Evolutionary conservation across 176 grass and related monocot species (phyloP).

Genomic region (Zizania latifolia): DNA sequence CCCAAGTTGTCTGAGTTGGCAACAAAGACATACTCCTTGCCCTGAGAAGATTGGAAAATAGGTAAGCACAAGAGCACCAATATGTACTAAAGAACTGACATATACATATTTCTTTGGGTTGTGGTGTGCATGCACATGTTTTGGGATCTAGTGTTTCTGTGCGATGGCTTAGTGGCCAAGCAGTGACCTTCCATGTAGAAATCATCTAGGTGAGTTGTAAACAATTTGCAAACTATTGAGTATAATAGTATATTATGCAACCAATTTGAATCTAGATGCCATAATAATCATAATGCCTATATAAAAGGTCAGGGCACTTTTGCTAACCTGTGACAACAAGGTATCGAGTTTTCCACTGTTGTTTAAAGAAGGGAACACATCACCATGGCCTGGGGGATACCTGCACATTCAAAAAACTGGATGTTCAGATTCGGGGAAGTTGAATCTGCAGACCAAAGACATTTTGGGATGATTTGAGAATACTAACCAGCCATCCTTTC

Average conservation of each 20-base stretch:
- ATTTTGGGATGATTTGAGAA: neutral
- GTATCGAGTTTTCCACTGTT: conserved; percentile 93
- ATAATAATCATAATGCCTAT: neutral
- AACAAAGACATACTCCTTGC: conserved; percentile 97
- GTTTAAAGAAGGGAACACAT: conserved; percentile 82
- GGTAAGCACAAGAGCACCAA: neutral
- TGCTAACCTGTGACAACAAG: conserved; percentile 67
- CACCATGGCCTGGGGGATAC: conserved; percentile 96
- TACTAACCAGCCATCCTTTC: conserved; percentile 94
- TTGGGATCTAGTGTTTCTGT: neutral
- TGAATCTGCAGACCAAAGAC: neutral
- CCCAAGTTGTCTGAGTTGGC: conserved; percentile 98
- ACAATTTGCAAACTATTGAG: too few species aligned
- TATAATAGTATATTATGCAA: too few species aligned
- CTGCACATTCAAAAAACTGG: conserved; percentile 40
- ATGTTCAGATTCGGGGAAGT: neutral
- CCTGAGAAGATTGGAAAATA: conserved; percentile 47
- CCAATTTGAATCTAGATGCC: neutral
- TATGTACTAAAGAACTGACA: neutral
- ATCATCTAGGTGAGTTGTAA: neutral
- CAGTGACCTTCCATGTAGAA: neutral
- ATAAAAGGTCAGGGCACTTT: conserved; percentile 4
- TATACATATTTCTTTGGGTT: neutral
- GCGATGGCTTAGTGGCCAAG: neutral
- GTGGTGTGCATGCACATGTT: too few species aligned